A percentile compares a stretch with the other conserved stretches of the same genome.
Evolutionary conservation across 108 stramenopile species (phyloP).

Genomic region (Poteriospumella lacustris): DNA sequence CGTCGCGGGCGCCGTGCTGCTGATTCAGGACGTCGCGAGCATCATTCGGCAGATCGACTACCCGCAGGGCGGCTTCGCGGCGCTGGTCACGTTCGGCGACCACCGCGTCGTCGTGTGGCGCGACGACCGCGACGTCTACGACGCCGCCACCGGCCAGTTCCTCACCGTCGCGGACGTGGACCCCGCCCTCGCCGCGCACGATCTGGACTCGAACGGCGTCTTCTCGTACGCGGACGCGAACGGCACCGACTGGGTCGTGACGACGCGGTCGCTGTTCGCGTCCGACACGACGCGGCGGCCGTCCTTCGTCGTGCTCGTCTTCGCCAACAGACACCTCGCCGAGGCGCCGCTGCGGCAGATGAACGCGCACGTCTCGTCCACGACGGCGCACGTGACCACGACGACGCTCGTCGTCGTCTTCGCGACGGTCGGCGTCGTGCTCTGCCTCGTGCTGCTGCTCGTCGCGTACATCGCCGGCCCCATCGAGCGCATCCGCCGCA

Average conservation of each 20-base stretch:
- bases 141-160: background rate
- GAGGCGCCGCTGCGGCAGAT: background rate
- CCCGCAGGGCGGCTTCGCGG: constrained; percentile 5
- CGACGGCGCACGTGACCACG: background rate
- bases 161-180: background rate
- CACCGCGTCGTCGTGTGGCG: constrained; percentile 1
- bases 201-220: background rate
- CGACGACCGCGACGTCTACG: background rate
- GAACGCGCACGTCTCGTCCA: background rate
- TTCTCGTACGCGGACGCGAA: background rate
- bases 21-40: background rate
- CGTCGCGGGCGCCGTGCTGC: constrained; percentile 12
- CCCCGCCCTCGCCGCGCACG: background rate
- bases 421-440: background rate
- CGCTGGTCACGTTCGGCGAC: background rate
- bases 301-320: background rate
- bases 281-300: background rate
- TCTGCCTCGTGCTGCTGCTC: background rate
- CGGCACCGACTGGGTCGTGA: background rate
- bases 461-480: background rate
- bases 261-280: background rate
- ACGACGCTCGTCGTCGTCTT: background rate
- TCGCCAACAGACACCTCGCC: background rate
- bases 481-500: background rate
- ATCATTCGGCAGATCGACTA: background rate